Evolutionary conservation across 306 rosid species (phyloP).

Genomic region (Prunus salicina): DNA sequence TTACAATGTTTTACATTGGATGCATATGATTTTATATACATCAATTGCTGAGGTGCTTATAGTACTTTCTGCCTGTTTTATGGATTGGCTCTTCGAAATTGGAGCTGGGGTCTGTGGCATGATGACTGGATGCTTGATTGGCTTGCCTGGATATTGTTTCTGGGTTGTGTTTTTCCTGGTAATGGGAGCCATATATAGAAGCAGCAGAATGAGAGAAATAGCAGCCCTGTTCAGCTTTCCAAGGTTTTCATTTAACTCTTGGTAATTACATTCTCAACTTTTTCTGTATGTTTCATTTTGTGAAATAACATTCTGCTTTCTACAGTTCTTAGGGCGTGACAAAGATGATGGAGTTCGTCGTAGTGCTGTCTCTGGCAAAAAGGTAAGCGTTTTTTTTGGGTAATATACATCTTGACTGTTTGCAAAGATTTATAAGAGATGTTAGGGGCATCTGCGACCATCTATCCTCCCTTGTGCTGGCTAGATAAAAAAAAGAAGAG

Average conservation of each 20-base stretch:
- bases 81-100: slow-evolving; percentile 86
- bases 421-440: not conserved
- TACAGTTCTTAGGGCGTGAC: slow-evolving; percentile 81
- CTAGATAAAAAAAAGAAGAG: not conserved
- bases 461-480: not conserved
- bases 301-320: not conserved
- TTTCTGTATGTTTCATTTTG: not conserved
- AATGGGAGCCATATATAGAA: slow-evolving; percentile 91
- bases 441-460: not conserved
- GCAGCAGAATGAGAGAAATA: slow-evolving; percentile 61
- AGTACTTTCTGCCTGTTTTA: slow-evolving; percentile 67
- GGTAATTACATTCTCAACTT: slow-evolving; percentile 7
- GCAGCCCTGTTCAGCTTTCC: slow-evolving; percentile 92
- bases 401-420: not conserved
- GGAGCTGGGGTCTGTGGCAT: slow-evolving; percentile 98
- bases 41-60: slow-evolving; percentile 50
- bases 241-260: slow-evolving; percentile 54
- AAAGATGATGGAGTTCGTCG: slow-evolving; percentile 86
- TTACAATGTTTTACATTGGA: not conserved
- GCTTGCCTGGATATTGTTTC: slow-evolving; percentile 73
- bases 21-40: not conserved
- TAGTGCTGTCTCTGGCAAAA: slow-evolving; percentile 97
- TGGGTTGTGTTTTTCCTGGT: slow-evolving; percentile 71
- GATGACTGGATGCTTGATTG: slow-evolving; percentile 59
- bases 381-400: slow-evolving; percentile 36